phyloP scores from a whole-genome alignment of 768 basidiomycete species.

The Naganishia vaughanmartiniae region DNA sequence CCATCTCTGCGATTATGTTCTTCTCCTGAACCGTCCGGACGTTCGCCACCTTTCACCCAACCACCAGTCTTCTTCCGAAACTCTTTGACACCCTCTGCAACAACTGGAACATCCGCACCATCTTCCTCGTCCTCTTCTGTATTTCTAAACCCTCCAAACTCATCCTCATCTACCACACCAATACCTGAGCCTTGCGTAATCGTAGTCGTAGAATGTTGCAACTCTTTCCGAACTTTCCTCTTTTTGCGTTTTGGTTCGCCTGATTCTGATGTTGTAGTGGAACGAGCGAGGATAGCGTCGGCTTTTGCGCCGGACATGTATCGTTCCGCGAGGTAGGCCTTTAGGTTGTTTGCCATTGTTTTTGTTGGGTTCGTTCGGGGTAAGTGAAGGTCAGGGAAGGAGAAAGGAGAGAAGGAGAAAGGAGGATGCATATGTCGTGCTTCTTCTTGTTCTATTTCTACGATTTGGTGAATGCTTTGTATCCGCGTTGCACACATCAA shows the following conservation, averaged over 20 bases:
- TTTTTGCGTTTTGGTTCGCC: constrained; percentile 62
- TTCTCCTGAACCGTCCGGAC: constrained; percentile 34
- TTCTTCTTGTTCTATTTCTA: neutral
- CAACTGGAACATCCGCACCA: constrained; percentile 22
- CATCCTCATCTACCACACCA: constrained; percentile 50
- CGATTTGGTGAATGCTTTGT: too few relatives aligned
- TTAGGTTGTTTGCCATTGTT: constrained; percentile 45
- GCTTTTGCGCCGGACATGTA: constrained; percentile 98
- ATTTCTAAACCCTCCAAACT: constrained; percentile 30
- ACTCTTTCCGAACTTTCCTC: constrained; percentile 58
- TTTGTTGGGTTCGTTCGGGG: neutral
- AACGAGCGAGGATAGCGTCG: constrained; percentile 79
- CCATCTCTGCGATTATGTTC: constrained; percentile 45
- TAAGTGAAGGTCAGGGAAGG: neutral
- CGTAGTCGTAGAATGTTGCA: constrained; percentile 38
- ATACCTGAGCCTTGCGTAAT: constrained; percentile 35
- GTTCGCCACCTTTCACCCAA: too few relatives aligned
- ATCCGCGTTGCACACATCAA: neutral
- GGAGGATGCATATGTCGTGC: neutral
- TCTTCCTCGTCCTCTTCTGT: constrained; percentile 43
- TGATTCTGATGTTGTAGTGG: constrained; percentile 39
- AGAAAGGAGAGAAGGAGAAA: neutral
- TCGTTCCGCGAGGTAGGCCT: constrained; percentile 49
- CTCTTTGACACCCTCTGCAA: constrained; percentile 27
- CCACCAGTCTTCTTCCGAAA: constrained; percentile 41